These are phyloP conservation scores for Prunella vulgaris DNA, from an alignment of 257 asterid genomes.

Conservation along the genomic window DNA sequence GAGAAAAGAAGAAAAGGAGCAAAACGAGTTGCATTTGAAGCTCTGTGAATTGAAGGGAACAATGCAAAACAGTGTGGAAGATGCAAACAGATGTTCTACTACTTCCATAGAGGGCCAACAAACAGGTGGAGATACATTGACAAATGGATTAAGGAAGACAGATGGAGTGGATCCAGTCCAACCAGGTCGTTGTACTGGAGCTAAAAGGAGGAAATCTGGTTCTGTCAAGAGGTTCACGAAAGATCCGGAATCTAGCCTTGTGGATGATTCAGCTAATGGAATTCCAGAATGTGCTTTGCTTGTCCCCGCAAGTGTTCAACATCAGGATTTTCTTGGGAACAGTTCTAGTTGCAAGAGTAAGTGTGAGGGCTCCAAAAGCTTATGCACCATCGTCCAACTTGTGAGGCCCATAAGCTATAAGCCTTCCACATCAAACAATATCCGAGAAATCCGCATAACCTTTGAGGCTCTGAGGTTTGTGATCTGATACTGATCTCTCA, in stretches of 20 bases:
- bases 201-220: constrained; percentile 89
- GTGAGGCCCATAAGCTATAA: constrained; percentile 71
- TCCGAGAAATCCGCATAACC: constrained; percentile 61
- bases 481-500: constrained; percentile 15
- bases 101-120: constrained; percentile 27
- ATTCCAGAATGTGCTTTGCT: constrained; percentile 20
- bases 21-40: constrained; percentile 49
- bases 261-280: constrained; percentile 34
- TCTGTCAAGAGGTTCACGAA: constrained; percentile 76
- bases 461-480: constrained; percentile 85
- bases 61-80: constrained; percentile 20
- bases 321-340: constrained; percentile 27
- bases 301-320: constrained; percentile 34
- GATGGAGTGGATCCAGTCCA: constrained; percentile 38
- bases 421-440: constrained; percentile 41
- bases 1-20: constrained; percentile 33
- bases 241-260: constrained; percentile 37
- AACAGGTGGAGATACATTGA: constrained; percentile 23
- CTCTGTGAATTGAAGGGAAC: constrained; percentile 61
- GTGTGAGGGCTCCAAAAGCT: constrained; percentile 40
- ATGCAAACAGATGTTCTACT: constrained; percentile 21
- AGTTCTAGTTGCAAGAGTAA: constrained; percentile 31
- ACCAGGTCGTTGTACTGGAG: constrained; percentile 66
- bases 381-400: constrained; percentile 57
- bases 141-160: constrained; percentile 36